Percentiles rank a stretch among this genome's conserved stretches.
Evolutionary conservation across 371 early-diverging fungal species (phyloP).

Genomic region (Mortierella polycephala): DNA sequence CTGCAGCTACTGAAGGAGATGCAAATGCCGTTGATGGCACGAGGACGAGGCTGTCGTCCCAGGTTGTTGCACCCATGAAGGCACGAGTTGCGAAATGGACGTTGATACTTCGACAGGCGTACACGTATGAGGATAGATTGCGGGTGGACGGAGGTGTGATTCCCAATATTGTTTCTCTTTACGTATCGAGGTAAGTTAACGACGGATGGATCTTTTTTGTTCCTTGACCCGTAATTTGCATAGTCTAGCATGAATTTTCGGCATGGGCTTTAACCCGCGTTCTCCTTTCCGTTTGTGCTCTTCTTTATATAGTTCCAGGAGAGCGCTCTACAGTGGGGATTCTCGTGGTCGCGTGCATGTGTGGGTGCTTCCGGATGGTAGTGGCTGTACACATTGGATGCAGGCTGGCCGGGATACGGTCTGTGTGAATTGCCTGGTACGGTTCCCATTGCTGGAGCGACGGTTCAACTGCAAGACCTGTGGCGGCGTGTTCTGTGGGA

Average conservation of each 20-base stretch:
- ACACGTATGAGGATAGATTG: conserved; percentile 48
- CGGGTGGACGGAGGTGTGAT: conserved; percentile 34
- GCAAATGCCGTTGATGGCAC: conserved; percentile 14
- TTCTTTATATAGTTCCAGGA: conserved; percentile 49
- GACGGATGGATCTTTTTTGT: background rate
- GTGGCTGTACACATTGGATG: conserved; percentile 72
- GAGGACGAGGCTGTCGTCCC: conserved; percentile 28
- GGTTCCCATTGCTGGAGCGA: conserved; percentile 50
- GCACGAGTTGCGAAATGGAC: conserved; percentile 35
- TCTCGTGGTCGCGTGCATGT: conserved; percentile 66
- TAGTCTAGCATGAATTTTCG: too few species aligned
- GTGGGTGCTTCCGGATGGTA: conserved; percentile 77
- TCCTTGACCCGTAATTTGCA: background rate
- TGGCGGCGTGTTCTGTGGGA: conserved; percentile 58
- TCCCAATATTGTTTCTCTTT: conserved; percentile 59
- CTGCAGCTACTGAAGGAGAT: conserved; percentile 10
- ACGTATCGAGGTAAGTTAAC: conserved; percentile 59
- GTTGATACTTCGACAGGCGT: conserved; percentile 38
- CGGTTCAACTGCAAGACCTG: conserved; percentile 57
- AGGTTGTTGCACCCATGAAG: background rate
- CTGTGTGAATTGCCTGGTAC: conserved; percentile 66
- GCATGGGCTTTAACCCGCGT: too few species aligned
- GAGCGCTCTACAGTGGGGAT: conserved; percentile 73
- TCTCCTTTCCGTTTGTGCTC: background rate
- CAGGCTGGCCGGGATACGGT: conserved; percentile 66